Evolutionary conservation across 2,329 filamentous ascomycete species (phyloP), one percentile per base, ranked within the genome.

Genomic region (Hypoxylon sp.): DNA sequence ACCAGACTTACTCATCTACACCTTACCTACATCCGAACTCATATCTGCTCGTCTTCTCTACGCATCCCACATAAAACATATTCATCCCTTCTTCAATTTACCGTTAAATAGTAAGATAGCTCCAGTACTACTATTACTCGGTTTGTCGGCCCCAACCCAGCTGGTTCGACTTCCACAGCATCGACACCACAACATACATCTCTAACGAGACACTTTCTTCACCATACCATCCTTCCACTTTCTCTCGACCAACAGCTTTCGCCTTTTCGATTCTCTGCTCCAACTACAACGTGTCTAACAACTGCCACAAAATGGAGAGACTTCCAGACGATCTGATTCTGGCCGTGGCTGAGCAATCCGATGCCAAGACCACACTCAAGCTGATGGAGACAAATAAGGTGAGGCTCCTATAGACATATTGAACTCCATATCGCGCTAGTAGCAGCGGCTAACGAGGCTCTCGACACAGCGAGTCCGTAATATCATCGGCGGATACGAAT

Each of bases 311-410:
- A 11, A 71, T 66, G 69, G 33, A 51, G 8, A 1, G 0, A 1
- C 14, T 76, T 2, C 72, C 72, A 3, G 22, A 10, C 11, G 74
- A 77, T 14, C 13, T 77, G 3, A 5, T 77, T 14, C 65, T 78
- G 20, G 49, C 54, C 2, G 44, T 76, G n/a, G 73, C 61, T 1
- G 72, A 74, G 67, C 51, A 64, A 7, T 69, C 76, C 64, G 73
- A 76, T n/a, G 51, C 75, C 20, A 35, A 30, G 4, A 73, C 73
- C 1, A 46, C 68, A 8, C 33, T 51, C 20, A 50, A 44, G 13
- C 69, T 77, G 31, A 69, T 71, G 70, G n/a, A 42, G 20, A 68
- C 72, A 2, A 75, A 67, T 49, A 75, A 74, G 72, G 75, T 75
- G 70, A 54, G 49, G n/a, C n/a, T 27, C 30, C 8, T n/a, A 11